A percentile compares a stretch with the other conserved stretches of the same genome.
Evolutionary conservation across 768 basidiomycete species (phyloP).

Genomic region (Pholiota microspora): DNA sequence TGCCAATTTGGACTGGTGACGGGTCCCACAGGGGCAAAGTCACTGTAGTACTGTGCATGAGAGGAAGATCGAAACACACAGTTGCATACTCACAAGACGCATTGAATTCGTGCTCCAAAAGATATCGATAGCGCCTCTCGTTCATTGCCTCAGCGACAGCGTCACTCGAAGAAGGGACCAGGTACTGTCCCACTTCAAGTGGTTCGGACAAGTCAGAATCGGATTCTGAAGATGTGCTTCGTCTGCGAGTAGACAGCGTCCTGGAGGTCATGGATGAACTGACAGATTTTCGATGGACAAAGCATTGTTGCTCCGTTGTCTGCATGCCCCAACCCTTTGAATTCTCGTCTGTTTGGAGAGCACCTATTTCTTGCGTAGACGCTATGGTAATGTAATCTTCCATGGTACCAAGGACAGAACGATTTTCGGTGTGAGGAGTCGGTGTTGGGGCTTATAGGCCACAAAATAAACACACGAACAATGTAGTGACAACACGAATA

Average conservation of each 20-base stretch:
- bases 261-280: background rate
- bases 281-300: background rate
- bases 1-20: conserved; percentile 51
- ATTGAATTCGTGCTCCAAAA: too few relatives aligned
- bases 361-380: too few relatives aligned
- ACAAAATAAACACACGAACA: background rate
- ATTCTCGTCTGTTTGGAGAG: conserved; percentile 21
- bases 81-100: too few relatives aligned
- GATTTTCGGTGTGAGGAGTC: too few relatives aligned
- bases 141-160: conserved; percentile 44
- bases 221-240: background rate
- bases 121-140: too few relatives aligned
- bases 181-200: too few relatives aligned
- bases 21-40: conserved; percentile 74
- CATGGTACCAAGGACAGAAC: too few relatives aligned
- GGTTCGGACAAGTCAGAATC: too few relatives aligned
- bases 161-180: too few relatives aligned
- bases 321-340: conserved; percentile 2
- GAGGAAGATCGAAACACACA: too few relatives aligned
- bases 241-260: background rate
- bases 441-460: too few relatives aligned
- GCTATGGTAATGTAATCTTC: conserved; percentile 21
- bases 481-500: background rate
- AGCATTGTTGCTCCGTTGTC: conserved; percentile 15
- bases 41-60: too few relatives aligned